Conservation (phyloP, 345 rosid genomes). For the Rhodomyrtus tomentosa region DNA sequence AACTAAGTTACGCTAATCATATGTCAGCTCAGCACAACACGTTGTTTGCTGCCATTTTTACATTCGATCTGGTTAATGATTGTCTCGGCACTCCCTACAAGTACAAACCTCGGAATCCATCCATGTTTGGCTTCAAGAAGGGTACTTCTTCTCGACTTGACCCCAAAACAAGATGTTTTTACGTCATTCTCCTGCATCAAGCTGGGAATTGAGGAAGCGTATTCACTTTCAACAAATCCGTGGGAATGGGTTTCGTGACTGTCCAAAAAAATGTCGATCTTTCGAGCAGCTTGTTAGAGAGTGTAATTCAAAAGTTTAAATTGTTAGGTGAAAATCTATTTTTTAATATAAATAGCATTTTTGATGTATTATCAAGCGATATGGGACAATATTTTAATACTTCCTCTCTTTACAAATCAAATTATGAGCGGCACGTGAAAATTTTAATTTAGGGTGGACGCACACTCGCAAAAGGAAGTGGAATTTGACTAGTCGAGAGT, state of each 20-base stretch:
- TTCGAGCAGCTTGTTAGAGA: too few species aligned
- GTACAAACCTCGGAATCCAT: background rate
- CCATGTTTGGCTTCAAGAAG: background rate
- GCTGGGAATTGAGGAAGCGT: background rate
- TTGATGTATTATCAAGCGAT: too few species aligned
- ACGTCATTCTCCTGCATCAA: background rate
- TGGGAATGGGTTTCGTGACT: background rate
- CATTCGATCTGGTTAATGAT: background rate
- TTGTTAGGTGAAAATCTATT: too few species aligned
- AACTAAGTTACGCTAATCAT: background rate
- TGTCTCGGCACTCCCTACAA: background rate
- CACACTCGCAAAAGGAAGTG: too few species aligned
- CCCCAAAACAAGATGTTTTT: background rate
- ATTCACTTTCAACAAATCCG: background rate
- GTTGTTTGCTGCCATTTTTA: background rate
- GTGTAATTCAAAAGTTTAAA: too few species aligned
- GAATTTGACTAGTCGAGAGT: too few species aligned
- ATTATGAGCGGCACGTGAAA: too few species aligned
- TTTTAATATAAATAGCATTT: too few species aligned
- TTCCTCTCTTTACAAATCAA: too few species aligned
- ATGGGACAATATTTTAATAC: too few species aligned
- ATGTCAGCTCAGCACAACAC: background rate
- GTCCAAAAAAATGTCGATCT: too few species aligned
- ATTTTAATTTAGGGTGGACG: too few species aligned
- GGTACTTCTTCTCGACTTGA: background rate